Evolutionary conservation across 495 filamentous ascomycete genomes (phyloP), one percentile per base, ranked within the genome.

Genomic region (Trichocladium antarcticum): DNA sequence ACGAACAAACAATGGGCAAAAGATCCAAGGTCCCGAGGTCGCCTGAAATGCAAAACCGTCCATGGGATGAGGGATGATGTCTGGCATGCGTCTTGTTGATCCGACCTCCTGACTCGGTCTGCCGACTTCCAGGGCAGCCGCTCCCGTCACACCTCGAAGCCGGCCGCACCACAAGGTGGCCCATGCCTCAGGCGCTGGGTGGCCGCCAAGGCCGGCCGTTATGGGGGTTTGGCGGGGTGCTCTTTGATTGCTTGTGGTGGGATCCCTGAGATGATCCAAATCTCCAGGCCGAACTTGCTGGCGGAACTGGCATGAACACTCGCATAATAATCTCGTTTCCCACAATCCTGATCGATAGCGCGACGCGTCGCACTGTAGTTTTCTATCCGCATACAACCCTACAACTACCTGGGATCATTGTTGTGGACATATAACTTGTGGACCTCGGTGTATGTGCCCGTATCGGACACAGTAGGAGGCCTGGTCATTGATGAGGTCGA

Each of bases 181-280:
- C 35, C 22, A n/a, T 10, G 22, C 15, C 29, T 35, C 5, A 17
- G 1, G 16, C 9, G 29, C 12, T n/a, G 11, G n/a, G 32, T 7
- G 14, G n/a, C 19, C 3, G 17, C 16, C 19, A 21, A 35, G 43
- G 37, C 37, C 44, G 19, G 14, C 34, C 44, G 15, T 36, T n/a
- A 47, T 17, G 22, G 29, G 17, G 12, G 11, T 29, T 17, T 24
- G 17, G 42, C 31, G 34, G 34, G 32, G 31, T 32, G 24, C 22
- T 6, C 12, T 1, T 31, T 24, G 11, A 22, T 39, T 20, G 36
- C 24, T 35, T 19, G 29, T 24, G 45, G 45, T 41, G 45, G 45
- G 16, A 48, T 41, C 37, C 45, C 14, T 40, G 49, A 45, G 49
- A 45, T 45, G 49, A 51, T 51, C 49, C 49, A 51, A 51, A 51